Conservation (phyloP, 192 early-diverging fungal species). For the Phlyctochytrium arcticum region DNA sequence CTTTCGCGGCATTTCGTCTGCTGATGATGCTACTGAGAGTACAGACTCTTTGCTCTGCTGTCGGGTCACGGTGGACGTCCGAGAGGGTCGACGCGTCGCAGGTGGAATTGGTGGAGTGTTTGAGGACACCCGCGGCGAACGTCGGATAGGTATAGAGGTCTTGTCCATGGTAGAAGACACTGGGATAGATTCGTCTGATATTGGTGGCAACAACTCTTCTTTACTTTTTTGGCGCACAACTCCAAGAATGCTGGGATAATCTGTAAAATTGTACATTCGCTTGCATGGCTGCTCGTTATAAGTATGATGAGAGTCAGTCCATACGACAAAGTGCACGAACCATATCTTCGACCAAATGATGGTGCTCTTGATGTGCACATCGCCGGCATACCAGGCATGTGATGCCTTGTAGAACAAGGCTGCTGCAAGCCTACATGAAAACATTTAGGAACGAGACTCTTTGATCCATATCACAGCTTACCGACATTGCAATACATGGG, state of each 20-base stretch:
- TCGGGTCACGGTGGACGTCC: too few species aligned
- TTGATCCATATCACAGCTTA: neutral
- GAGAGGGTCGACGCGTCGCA: too few species aligned
- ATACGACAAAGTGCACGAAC: neutral
- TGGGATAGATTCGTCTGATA: too few species aligned
- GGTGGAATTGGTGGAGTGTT: too few species aligned
- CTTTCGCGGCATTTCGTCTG: neutral
- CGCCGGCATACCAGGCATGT: conserved; percentile 18
- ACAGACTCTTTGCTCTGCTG: conserved; percentile 7
- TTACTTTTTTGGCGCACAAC: neutral
- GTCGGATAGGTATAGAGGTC: too few species aligned
- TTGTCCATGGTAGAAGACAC: too few species aligned
- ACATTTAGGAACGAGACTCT: neutral
- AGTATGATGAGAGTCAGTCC: neutral
- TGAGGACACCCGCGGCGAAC: too few species aligned
- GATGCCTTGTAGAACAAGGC: conserved; percentile 18
- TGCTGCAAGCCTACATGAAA: conserved; percentile 16
- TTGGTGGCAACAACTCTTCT: neutral
- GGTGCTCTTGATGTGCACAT: conserved; percentile 14
- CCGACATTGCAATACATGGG: conserved; percentile 25
- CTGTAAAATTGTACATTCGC: neutral
- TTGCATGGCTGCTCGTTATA: conserved; percentile 18
- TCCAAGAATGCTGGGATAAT: conserved; percentile 7
- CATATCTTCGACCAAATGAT: conserved; percentile 18
- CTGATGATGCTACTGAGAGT: neutral